Percentiles rank a stretch among this genome's conserved stretches.
These are phyloP conservation scores for Suaeda aralocaspica DNA, from an alignment of 148 eudicot species.

Conservation along the genomic window DNA sequence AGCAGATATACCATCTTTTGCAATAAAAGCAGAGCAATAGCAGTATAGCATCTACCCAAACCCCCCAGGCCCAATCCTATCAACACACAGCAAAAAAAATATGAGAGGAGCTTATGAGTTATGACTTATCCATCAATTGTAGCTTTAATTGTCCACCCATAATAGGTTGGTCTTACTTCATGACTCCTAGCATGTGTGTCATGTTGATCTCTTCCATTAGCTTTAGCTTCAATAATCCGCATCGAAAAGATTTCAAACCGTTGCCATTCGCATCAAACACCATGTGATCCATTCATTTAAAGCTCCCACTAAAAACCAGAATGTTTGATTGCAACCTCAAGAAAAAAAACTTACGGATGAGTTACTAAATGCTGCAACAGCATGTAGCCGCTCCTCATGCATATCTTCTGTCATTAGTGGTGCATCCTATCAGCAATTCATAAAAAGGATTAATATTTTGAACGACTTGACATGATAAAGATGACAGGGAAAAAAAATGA, in stretches of 20 bases:
- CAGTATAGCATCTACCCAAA: background rate
- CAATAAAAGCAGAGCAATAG: background rate
- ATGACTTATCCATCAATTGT: background rate
- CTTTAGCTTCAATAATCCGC: background rate
- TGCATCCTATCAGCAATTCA: constrained; percentile 53
- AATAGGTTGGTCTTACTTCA: background rate
- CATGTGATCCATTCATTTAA: background rate
- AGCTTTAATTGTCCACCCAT: background rate
- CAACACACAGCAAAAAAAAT: background rate
- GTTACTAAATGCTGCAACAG: constrained; percentile 68
- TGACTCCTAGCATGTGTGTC: background rate
- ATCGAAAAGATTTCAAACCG: background rate
- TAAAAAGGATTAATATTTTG: constrained; percentile 5
- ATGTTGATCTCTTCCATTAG: background rate
- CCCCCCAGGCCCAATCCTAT: no score
- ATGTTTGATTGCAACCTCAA: constrained; percentile 7
- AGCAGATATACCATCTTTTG: background rate
- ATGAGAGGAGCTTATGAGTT: background rate
- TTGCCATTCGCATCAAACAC: background rate
- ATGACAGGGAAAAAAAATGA: background rate
- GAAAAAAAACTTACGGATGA: constrained; percentile 54
- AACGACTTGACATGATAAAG: background rate
- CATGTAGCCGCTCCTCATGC: constrained; percentile 91
- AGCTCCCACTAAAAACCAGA: constrained; percentile 10
- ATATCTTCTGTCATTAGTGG: constrained; percentile 99